These are phyloP conservation scores for Poa pratensis DNA, from an alignment of 176 grass and related monocot genomes.

Conservation along the genomic window DNA sequence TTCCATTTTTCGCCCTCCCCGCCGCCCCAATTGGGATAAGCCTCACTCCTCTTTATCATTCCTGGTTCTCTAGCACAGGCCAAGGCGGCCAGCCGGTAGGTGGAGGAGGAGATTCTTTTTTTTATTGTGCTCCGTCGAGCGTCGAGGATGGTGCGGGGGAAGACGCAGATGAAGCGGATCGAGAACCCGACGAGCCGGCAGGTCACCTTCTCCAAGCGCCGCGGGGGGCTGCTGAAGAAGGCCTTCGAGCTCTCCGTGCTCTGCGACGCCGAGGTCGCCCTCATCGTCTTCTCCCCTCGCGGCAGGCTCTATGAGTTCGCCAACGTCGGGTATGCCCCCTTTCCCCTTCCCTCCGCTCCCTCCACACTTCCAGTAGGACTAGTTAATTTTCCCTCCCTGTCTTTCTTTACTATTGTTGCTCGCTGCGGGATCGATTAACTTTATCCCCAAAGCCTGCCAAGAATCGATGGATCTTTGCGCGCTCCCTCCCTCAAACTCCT, in stretches of 20 bases:
- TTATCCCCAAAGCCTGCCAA: slow-evolving; percentile 24
- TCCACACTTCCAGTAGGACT: too few species aligned
- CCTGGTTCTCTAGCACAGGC: neutral
- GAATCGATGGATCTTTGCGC: slow-evolving; percentile 39
- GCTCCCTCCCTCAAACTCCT: slow-evolving; percentile 21
- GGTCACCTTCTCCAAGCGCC: slow-evolving; percentile 96
- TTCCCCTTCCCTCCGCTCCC: neutral
- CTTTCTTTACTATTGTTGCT: slow-evolving; percentile 25
- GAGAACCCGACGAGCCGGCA: slow-evolving; percentile 78
- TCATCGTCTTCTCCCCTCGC: slow-evolving; percentile 79
- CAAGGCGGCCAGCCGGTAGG: neutral
- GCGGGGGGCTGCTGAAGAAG: slow-evolving; percentile 90
- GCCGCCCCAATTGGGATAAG: slow-evolving; percentile 48
- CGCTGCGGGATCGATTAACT: slow-evolving; percentile 2
- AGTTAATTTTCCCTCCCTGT: neutral
- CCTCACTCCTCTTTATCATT: neutral
- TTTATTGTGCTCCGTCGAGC: too few species aligned
- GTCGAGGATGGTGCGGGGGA: slow-evolving; percentile 72
- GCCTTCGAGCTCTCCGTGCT: slow-evolving; percentile 90
- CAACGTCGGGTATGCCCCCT: slow-evolving; percentile 40
- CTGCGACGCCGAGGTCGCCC: slow-evolving; percentile 88
- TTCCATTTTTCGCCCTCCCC: slow-evolving; percentile 42
- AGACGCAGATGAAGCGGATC: slow-evolving; percentile 80
- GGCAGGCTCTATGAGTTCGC: slow-evolving; percentile 82
- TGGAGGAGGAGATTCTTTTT: too few species aligned